Percentiles rank a stretch among this genome's conserved stretches.
Evolutionary conservation across 2,329 filamentous ascomycete genomes (phyloP).

Genomic region (Huntiella abstrusa): DNA sequence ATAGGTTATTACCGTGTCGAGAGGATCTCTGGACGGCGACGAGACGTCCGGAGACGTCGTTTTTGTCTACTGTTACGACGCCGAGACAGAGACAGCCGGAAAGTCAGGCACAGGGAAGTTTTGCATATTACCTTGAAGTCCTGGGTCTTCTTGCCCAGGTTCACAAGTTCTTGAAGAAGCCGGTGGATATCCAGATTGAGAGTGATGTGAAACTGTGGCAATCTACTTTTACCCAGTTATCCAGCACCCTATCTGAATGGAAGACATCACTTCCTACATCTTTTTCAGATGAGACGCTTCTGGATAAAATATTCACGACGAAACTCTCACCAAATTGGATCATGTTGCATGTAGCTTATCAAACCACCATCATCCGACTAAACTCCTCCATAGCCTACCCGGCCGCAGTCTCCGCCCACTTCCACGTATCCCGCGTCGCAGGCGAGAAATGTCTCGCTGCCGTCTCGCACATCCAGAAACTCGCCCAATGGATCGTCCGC

Average conservation of each 20-base stretch:
- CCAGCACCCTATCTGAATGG: conserved; percentile 63
- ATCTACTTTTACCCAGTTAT: conserved; percentile 65
- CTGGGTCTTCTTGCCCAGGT: conserved; percentile 73
- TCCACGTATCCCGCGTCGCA: conserved; percentile 73
- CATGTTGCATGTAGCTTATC: conserved; percentile 79
- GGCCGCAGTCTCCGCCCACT: conserved; percentile 71
- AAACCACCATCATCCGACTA: conserved; percentile 74
- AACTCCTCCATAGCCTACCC: conserved; percentile 89
- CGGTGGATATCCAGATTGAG: conserved; percentile 70
- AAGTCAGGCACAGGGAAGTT: conserved; percentile 65
- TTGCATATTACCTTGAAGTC: conserved; percentile 81
- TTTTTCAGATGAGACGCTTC: conserved; percentile 64
- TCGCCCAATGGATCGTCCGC: conserved; percentile 60
- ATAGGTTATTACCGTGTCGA: conserved; percentile 68
- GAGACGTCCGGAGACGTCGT: conserved; percentile 69
- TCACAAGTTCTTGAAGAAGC: conserved; percentile 73
- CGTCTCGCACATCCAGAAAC: conserved; percentile 61
- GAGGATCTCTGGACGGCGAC: conserved; percentile 63
- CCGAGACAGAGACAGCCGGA: conserved; percentile 19
- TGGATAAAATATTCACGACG: conserved; percentile 46
- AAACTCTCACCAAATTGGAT: conserved; percentile 67
- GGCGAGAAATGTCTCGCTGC: conserved; percentile 67
- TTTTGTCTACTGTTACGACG: conserved; percentile 39
- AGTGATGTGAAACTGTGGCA: conserved; percentile 84
- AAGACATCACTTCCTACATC: conserved; percentile 67